phyloP scores from a whole-genome alignment of 306 rosid species.

The Malus orientalis region DNA sequence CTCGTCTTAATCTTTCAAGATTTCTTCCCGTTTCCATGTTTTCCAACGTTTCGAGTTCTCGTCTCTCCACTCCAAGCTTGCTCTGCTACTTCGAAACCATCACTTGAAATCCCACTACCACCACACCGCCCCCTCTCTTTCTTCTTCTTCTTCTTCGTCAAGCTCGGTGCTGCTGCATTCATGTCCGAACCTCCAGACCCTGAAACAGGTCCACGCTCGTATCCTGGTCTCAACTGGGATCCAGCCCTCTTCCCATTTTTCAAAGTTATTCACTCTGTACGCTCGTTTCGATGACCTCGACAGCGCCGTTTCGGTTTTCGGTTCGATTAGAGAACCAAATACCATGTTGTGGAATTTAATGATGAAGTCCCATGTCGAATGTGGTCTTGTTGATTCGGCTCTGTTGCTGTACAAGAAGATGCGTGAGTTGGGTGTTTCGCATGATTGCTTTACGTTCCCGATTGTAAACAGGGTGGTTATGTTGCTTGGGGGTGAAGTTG shows the following conservation, averaged over 20 bases:
- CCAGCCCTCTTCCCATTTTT: neutral
- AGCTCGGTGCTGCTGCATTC: slow-evolving; percentile 5
- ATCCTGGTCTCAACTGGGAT: slow-evolving; percentile 25
- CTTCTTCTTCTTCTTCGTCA: neutral
- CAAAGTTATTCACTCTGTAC: slow-evolving; percentile 21
- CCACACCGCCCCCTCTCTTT: neutral
- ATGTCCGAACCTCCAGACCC: slow-evolving; percentile 20
- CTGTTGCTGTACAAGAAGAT: slow-evolving; percentile 30
- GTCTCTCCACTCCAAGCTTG: neutral
- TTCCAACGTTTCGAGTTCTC: neutral
- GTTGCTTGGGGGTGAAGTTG: slow-evolving; percentile 3
- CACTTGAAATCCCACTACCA: slow-evolving; percentile 23
- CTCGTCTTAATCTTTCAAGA: neutral
- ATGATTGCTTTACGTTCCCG: slow-evolving; percentile 41
- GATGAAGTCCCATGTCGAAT: slow-evolving; percentile 30
- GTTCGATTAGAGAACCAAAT: slow-evolving; percentile 8
- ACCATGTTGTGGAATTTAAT: slow-evolving; percentile 37
- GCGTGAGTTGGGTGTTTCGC: slow-evolving; percentile 34
- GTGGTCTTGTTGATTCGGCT: slow-evolving; percentile 26
- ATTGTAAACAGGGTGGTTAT: slow-evolving; percentile 28
- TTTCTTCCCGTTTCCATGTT: slow-evolving; percentile 2
- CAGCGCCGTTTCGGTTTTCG: slow-evolving; percentile 24
- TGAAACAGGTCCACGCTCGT: slow-evolving; percentile 28
- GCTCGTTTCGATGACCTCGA: slow-evolving; percentile 23
- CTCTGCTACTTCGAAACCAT: slow-evolving; percentile 39